Evolutionary conservation across 805 yeast genomes (phyloP).

Genomic region (Kuraishia molischiana): DNA sequence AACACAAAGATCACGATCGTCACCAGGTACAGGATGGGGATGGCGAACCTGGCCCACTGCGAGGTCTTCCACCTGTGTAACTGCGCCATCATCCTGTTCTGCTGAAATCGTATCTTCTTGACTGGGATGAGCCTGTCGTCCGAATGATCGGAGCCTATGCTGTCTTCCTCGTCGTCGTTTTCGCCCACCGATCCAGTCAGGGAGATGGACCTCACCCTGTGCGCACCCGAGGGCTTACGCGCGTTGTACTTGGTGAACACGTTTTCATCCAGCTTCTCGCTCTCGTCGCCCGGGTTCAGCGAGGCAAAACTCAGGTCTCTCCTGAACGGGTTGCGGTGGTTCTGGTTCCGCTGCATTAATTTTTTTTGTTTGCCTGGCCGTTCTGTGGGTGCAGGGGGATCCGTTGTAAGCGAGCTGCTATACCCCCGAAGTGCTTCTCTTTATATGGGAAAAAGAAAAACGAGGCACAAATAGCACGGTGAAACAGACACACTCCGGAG

Average conservation of each 20-base stretch:
- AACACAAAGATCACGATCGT: slow-evolving; percentile 8
- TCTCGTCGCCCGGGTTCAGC: not conserved
- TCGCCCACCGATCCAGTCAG: slow-evolving; percentile 1
- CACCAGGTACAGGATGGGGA: slow-evolving; percentile 11
- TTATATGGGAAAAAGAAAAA: no score
- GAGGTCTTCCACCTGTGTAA: slow-evolving; percentile 9
- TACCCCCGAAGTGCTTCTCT: not conserved
- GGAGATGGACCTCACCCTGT: slow-evolving; percentile 1
- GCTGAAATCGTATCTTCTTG: slow-evolving; percentile 4
- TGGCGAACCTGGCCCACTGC: slow-evolving; percentile 7
- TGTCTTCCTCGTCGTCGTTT: slow-evolving; percentile 1
- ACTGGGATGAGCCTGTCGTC: not conserved
- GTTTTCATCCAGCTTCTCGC: not conserved
- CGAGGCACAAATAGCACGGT: no score
- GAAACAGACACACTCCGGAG: no score
- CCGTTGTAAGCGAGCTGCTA: not conserved
- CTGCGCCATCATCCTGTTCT: slow-evolving; percentile 6
- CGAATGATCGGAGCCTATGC: slow-evolving; percentile 1
- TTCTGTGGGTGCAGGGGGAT: not conserved
- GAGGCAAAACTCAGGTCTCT: not conserved
- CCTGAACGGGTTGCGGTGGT: not conserved
- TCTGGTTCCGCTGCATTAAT: not conserved
- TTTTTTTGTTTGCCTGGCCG: not conserved
- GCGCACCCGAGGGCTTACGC: not conserved
- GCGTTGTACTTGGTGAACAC: slow-evolving; percentile 1